A percentile compares a stretch with the other conserved stretches of the same genome.
phyloP scores from a whole-genome alignment of 768 basidiomycete genomes.

The Pleurotus tuoliensis region DNA sequence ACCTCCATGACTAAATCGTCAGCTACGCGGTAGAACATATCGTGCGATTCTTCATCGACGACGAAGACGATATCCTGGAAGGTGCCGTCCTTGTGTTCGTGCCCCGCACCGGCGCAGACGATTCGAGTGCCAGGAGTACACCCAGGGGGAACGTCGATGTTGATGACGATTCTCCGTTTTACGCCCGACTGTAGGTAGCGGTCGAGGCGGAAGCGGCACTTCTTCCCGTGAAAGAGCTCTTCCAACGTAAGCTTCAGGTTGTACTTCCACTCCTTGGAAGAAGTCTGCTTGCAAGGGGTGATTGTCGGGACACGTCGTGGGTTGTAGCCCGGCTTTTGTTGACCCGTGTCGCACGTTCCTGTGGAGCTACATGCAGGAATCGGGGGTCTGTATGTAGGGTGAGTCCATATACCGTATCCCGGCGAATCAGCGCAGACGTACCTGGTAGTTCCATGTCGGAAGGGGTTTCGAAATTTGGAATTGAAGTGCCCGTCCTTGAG shows the following conservation, averaged over 20 bases:
- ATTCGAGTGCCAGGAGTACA: conserved; percentile 53
- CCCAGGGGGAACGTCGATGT: conserved; percentile 51
- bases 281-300: conserved; percentile 23
- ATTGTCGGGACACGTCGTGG: conserved; percentile 7
- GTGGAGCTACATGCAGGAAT: conserved; percentile 2
- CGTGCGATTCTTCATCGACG: conserved; percentile 48
- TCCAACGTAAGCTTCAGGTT: conserved; percentile 52
- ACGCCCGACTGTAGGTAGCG: conserved; percentile 43
- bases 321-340: neutral
- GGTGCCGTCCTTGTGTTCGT: conserved; percentile 52
- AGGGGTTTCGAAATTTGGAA: conserved; percentile 2
- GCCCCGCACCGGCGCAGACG: conserved; percentile 46
- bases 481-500: conserved; percentile 3
- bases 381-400: neutral
- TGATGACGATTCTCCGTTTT: conserved; percentile 45
- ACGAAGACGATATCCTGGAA: conserved; percentile 61
- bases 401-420: neutral
- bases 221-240: conserved; percentile 50
- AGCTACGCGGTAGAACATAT: conserved; percentile 40
- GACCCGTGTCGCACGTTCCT: neutral
- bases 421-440: neutral
- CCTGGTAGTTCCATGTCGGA: neutral
- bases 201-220: conserved; percentile 48
- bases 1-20: conserved; percentile 49
- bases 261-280: conserved; percentile 34